Evolutionary conservation across 257 asterid genomes (phyloP), one percentile per base, ranked within the genome.

Genomic region (Solanum piurae): DNA sequence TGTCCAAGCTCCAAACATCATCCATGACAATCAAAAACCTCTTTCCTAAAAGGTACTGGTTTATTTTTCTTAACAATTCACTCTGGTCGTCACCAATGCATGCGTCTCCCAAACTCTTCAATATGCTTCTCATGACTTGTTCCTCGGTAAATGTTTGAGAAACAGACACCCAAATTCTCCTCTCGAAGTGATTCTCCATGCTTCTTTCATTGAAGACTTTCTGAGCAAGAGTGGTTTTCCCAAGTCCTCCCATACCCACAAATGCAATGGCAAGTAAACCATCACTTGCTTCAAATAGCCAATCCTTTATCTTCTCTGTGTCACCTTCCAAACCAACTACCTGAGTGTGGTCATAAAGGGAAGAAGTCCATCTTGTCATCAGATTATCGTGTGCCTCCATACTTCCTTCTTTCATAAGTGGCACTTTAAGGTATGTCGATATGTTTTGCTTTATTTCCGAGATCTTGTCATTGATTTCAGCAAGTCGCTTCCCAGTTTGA

Each of bases 221-320:
- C 73, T 88, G 92, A 23, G 92, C 88, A 83, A 90, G 69, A 27
- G 90, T 88, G 72, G 92, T 88, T 88, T 90, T 90, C 7, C 92
- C 92, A 31, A 90, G 38, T 34, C 91, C 92, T 11, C 92, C 92
- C 91, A 90, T 90, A 13, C 92, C 92, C 37, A 90, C 92, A 77
- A 90, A 83, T 36, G 91, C 92, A 84, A 88, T 88, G 58, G 89
- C 84, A 68, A 90, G 88, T 55, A 90, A 86, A 62, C 87, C 88
- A 73, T 88, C 88, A 31, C 83, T 84, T 84, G 89, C 88, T 84
- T 85, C 88, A 62, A 40, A 84, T 58, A 88, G 83, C 91, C 92
- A 90, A 60, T 44, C 46, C 83, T 90, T 88, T 85, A 90, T 76
- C 89, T 90, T 90, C 86, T 76, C 60, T n/a, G 91, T 87, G 38